Evolutionary conservation across 495 filamentous ascomycete species (phyloP).

Genomic region (Xylaria intraflava): DNA sequence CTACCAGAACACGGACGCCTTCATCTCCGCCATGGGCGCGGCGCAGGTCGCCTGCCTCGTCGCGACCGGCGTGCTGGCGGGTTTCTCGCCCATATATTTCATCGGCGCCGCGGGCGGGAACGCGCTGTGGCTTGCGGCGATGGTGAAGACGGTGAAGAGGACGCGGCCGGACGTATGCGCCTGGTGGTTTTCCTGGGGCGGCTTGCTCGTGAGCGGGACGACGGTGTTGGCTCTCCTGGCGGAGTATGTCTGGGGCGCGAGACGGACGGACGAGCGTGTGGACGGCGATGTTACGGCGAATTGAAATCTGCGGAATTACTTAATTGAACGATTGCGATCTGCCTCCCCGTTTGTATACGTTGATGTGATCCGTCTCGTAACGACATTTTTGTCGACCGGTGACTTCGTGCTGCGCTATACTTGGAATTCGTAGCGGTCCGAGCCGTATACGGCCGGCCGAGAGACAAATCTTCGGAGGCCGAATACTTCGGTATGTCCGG

Average conservation of each 20-base stretch:
- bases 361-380: too few species aligned
- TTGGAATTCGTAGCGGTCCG: too few species aligned
- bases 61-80: conserved; percentile 4
- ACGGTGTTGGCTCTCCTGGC: conserved; percentile 1
- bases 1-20: conserved; percentile 14
- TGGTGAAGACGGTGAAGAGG: conserved; percentile 5
- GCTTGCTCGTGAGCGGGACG: conserved; percentile 6
- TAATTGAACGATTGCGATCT: conserved; percentile 33
- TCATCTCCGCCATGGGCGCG: background rate
- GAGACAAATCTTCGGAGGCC: too few species aligned
- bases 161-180: background rate
- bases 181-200: conserved; percentile 6
- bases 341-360: conserved; percentile 39
- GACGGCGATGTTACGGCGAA: background rate
- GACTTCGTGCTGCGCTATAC: too few species aligned
- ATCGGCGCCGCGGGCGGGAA: background rate
- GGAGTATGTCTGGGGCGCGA: background rate
- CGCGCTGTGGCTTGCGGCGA: conserved; percentile 6
- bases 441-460: too few species aligned
- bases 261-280: background rate
- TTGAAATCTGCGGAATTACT: conserved; percentile 18
- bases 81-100: conserved; percentile 3
- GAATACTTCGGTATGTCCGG: too few species aligned
- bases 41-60: conserved; percentile 1
- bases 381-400: too few species aligned